Percentiles rank a stretch among this genome's conserved stretches.
Evolutionary conservation across 140 eudicot genomes (phyloP).

Genomic region (Bidens hawaiensis): DNA sequence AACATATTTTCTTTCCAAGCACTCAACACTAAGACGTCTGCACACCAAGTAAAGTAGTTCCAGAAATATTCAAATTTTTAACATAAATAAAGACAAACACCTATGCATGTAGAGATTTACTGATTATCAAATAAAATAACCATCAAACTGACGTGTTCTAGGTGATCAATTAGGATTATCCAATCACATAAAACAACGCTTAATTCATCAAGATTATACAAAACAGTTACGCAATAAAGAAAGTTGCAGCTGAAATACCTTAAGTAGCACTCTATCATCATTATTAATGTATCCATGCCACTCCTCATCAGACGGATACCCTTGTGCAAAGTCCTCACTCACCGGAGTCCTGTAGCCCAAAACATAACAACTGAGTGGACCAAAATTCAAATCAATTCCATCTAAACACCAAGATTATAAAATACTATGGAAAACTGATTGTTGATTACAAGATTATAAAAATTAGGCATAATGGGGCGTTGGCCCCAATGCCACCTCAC

Average conservation of each 20-base stretch:
- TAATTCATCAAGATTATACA: background rate
- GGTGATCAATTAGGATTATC: background rate
- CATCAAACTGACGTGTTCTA: background rate
- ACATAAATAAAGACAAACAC: background rate
- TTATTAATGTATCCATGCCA: constrained; percentile 84
- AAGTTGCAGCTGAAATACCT: constrained; percentile 37
- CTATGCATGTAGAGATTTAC: background rate
- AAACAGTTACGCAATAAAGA: background rate
- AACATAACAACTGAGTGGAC: background rate
- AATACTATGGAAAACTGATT: background rate
- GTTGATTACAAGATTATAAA: too few relatives aligned
- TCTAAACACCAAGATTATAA: background rate
- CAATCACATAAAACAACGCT: background rate
- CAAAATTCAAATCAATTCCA: background rate
- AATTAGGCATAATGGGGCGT: too few relatives aligned
- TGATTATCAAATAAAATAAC: background rate
- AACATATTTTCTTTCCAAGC: constrained; percentile 10
- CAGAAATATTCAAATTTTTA: background rate
- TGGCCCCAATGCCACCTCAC: too few relatives aligned
- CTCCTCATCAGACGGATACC: constrained; percentile 76
- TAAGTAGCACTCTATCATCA: constrained; percentile 72
- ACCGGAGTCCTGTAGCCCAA: constrained; percentile 57
- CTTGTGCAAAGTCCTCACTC: constrained; percentile 51
- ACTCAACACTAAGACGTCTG: background rate
- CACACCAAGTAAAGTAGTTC: background rate